A percentile compares a stretch with the other conserved stretches of the same genome.
phyloP scores from a whole-genome alignment of 441 rosid species.

The Geranium incanum region DNA sequence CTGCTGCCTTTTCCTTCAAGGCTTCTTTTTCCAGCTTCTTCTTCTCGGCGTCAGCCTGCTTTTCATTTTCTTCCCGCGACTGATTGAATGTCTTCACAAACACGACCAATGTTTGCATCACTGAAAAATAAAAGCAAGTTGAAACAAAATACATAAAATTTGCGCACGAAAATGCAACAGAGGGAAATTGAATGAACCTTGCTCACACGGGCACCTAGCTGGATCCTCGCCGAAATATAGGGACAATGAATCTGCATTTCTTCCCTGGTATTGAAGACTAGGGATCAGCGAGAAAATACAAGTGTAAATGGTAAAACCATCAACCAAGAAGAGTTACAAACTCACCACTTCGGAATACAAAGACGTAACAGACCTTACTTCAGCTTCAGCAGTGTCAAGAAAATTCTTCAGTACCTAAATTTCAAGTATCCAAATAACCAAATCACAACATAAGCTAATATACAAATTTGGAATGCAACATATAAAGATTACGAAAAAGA shows the following conservation, averaged over 20 bases:
- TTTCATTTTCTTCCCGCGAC: constrained; percentile 77
- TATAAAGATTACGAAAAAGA: too few species aligned
- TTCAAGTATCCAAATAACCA: neutral
- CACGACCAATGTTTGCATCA: constrained; percentile 67
- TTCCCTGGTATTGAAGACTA: constrained; percentile 47
- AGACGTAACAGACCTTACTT: constrained; percentile 64
- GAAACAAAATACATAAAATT: neutral
- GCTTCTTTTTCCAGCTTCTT: constrained; percentile 90
- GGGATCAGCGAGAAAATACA: constrained; percentile 13
- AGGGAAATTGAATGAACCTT: constrained; percentile 44
- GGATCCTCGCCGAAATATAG: constrained; percentile 99
- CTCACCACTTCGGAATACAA: constrained; percentile 84
- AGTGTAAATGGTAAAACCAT: neutral
- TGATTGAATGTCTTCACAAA: constrained; percentile 80
- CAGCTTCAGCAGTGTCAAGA: constrained; percentile 84
- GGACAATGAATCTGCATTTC: constrained; percentile 88
- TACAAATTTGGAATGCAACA: too few species aligned
- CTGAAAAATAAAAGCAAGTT: constrained; percentile 41
- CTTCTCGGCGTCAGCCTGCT: constrained; percentile 77
- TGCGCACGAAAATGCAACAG: neutral
- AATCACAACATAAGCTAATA: neutral
- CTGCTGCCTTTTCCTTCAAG: constrained; percentile 27
- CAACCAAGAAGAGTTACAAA: constrained; percentile 14
- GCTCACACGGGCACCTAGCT: constrained; percentile 96
- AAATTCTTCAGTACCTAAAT: constrained; percentile 66